Percentiles rank a stretch among this genome's conserved stretches.
phyloP scores from a whole-genome alignment of 1,139 yeast genomes.

The Saccharomyces hybrid region DNA sequence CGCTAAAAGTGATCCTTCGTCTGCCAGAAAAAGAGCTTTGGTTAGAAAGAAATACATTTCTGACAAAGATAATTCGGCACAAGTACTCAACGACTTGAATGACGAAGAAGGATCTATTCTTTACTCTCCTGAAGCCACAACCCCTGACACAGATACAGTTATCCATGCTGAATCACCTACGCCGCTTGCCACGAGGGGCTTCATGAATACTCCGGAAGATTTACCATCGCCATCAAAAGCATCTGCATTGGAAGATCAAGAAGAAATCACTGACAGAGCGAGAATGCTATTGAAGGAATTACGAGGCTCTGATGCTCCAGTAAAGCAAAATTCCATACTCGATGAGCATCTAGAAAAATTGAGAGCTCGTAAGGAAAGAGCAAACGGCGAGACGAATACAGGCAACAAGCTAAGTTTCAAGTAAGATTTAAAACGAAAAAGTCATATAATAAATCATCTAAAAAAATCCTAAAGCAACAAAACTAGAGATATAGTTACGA shows the following conservation, averaged over 20 bases:
- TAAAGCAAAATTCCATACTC: slow-evolving; percentile 13
- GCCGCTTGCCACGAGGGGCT: slow-evolving; percentile 6
- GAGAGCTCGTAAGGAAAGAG: slow-evolving; percentile 24
- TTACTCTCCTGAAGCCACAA: slow-evolving; percentile 18
- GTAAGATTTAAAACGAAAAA: not conserved
- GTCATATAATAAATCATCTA: not conserved
- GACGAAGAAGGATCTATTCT: slow-evolving; percentile 25
- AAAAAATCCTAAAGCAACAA: not conserved
- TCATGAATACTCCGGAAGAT: not conserved
- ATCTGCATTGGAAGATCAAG: slow-evolving; percentile 9
- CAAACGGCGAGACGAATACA: not conserved
- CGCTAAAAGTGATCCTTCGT: slow-evolving; percentile 60
- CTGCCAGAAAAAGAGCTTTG: slow-evolving; percentile 76
- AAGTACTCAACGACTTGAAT: slow-evolving; percentile 17
- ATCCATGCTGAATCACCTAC: slow-evolving; percentile 13
- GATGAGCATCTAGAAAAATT: slow-evolving; percentile 25
- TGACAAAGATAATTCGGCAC: slow-evolving; percentile 25
- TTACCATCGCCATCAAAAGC: slow-evolving; percentile 2
- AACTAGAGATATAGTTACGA: not conserved
- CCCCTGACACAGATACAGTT: slow-evolving; percentile 2
- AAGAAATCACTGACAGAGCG: slow-evolving; percentile 29
- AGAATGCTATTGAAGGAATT: slow-evolving; percentile 27
- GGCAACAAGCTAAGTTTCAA: not conserved
- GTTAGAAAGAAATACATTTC: slow-evolving; percentile 56
- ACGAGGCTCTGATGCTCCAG: slow-evolving; percentile 24